Conservation (phyloP, 106 monocot species). For the Ottelia alismoides region DNA sequence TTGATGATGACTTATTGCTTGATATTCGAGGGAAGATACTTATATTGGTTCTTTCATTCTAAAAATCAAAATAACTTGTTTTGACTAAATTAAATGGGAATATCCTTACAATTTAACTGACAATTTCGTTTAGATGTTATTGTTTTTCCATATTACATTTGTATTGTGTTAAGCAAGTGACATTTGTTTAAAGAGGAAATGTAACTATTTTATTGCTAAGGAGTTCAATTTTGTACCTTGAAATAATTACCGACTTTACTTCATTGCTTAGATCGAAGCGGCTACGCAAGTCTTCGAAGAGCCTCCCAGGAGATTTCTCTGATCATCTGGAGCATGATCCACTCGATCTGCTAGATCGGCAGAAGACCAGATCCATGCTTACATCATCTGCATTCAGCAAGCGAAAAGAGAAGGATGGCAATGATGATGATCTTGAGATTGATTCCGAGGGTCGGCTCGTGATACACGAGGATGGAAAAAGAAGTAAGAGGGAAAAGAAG, state of each 20-base stretch:
- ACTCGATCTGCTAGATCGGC: constrained; percentile 56
- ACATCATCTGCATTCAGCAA: constrained; percentile 12
- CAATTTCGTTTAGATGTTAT: too few species aligned
- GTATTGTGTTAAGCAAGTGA: too few species aligned
- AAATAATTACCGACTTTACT: too few species aligned
- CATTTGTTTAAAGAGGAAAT: too few species aligned
- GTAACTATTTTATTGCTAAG: too few species aligned
- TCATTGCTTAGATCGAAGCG: constrained; percentile 15
- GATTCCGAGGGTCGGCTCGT: constrained; percentile 73
- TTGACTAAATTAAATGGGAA: neutral
- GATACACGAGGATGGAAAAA: constrained; percentile 30
- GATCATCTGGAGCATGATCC: constrained; percentile 36
- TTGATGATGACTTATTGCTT: neutral
- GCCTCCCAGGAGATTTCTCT: constrained; percentile 9
- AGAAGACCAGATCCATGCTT: constrained; percentile 57
- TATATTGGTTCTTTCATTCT: too few species aligned
- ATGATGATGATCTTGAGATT: constrained; percentile 52
- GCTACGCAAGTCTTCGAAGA: constrained; percentile 2
- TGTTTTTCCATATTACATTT: too few species aligned
- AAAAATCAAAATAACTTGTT: too few species aligned
- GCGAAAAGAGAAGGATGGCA: constrained; percentile 33
- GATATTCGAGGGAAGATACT: neutral
- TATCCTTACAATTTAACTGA: neutral
- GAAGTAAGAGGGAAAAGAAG: constrained; percentile 28
- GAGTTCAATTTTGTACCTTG: neutral